These are phyloP conservation scores for Apophysomyces trapeziformis DNA, from an alignment of 371 early-diverging fungal species.

Conservation along the genomic window DNA sequence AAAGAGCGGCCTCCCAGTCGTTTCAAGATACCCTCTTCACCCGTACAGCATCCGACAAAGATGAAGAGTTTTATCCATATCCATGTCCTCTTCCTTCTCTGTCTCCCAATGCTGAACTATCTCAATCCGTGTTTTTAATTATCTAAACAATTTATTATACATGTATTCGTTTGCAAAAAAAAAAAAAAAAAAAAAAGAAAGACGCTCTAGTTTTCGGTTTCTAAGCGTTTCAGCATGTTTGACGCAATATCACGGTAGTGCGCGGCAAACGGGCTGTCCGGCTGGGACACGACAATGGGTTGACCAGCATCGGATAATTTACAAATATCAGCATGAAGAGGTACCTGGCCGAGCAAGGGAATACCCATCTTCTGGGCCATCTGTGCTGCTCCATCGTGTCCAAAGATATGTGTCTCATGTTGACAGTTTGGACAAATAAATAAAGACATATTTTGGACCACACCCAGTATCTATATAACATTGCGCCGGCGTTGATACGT, in stretches of 20 bases:
- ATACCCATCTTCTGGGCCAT: slow-evolving; percentile 69
- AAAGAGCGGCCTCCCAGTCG: too few relatives aligned
- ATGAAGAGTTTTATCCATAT: too few relatives aligned
- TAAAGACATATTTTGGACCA: slow-evolving; percentile 90
- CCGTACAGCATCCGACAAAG: too few relatives aligned
- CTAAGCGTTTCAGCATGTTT: slow-evolving; percentile 50
- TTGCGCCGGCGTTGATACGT: too few relatives aligned
- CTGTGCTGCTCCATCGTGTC: slow-evolving; percentile 65
- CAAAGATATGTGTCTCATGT: slow-evolving; percentile 82
- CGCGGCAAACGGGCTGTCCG: slow-evolving; percentile 63
- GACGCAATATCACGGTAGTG: slow-evolving; percentile 69
- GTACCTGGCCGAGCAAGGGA: slow-evolving; percentile 76
- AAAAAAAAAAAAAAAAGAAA: background rate
- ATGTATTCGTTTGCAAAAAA: too few relatives aligned
- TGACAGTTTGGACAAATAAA: slow-evolving; percentile 85
- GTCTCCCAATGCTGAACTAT: too few relatives aligned
- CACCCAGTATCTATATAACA: slow-evolving; percentile 74
- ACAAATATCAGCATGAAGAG: slow-evolving; percentile 78
- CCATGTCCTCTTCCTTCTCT: too few relatives aligned
- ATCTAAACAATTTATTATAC: too few relatives aligned
- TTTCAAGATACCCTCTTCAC: too few relatives aligned
- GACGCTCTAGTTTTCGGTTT: slow-evolving; percentile 11
- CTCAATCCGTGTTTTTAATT: too few relatives aligned
- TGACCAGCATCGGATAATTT: slow-evolving; percentile 75
- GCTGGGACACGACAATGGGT: slow-evolving; percentile 75